phyloP scores from a whole-genome alignment of 2,329 filamentous ascomycete genomes.

The Fusarium sp. region DNA sequence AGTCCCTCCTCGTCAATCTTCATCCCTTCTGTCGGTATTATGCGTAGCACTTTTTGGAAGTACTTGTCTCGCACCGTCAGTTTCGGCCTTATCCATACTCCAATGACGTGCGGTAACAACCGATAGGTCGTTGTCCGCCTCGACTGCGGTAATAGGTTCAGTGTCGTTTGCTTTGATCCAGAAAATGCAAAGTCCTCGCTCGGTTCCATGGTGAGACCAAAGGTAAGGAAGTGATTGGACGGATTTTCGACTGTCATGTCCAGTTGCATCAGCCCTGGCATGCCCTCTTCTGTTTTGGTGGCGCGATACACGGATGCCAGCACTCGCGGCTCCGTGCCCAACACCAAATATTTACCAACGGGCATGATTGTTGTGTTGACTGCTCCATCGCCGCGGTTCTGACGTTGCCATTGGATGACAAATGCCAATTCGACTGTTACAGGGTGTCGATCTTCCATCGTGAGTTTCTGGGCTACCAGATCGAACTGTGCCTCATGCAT shows the following conservation, averaged over 20 bases:
- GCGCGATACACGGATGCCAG: conserved; percentile 69
- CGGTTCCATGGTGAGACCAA: conserved; percentile 91
- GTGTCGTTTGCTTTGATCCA: conserved; percentile 81
- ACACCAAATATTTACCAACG: conserved; percentile 83
- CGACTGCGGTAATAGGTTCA: conserved; percentile 87
- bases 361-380: conserved; percentile 76
- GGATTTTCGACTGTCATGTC: conserved; percentile 87
- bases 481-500: conserved; percentile 80
- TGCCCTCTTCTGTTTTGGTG: conserved; percentile 42
- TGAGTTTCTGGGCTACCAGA: conserved; percentile 79
- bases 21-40: conserved; percentile 82
- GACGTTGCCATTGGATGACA: conserved; percentile 80
- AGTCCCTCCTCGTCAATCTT: conserved; percentile 73
- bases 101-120: conserved; percentile 74
- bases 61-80: conserved; percentile 88
- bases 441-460: conserved; percentile 84
- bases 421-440: conserved; percentile 81
- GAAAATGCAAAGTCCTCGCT: conserved; percentile 94
- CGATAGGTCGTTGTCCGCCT: conserved; percentile 79
- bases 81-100: conserved; percentile 77
- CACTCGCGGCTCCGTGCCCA: conserved; percentile 88
- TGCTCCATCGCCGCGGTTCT: conserved; percentile 47
- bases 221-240: conserved; percentile 93
- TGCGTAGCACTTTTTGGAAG: conserved; percentile 89
- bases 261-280: conserved; percentile 58